Evolutionary conservation across 1,284 basidiomycete genomes (phyloP).

Genomic region (Ustilago tritici): DNA sequence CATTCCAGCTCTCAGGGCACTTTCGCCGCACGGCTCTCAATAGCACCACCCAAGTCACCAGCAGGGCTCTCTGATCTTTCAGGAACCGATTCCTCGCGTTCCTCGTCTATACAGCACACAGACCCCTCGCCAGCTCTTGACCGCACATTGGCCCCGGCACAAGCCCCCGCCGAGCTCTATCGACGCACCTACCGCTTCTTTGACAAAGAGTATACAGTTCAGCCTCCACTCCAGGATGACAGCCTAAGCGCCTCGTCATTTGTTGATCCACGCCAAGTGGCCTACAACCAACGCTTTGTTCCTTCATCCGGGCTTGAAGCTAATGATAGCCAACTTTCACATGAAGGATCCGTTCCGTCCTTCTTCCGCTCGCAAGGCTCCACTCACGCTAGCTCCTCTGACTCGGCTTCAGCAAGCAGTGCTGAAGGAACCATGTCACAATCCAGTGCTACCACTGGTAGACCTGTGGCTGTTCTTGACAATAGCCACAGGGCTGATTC

Average conservation of each 20-base stretch:
- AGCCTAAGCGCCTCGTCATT: background rate
- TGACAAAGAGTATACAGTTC: constrained; percentile 42
- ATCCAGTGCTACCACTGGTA: background rate
- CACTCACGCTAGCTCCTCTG: constrained; percentile 25
- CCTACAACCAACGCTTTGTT: constrained; percentile 6
- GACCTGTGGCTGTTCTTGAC: constrained; percentile 4
- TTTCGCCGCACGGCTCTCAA: constrained; percentile 20
- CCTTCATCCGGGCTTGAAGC: constrained; percentile 13
- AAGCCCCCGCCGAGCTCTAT: constrained; percentile 40
- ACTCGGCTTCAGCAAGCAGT: constrained; percentile 29
- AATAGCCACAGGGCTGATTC: background rate
- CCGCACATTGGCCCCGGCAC: constrained; percentile 3
- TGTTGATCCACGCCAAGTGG: background rate
- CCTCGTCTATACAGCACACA: constrained; percentile 24
- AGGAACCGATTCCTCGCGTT: constrained; percentile 14
- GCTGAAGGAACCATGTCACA: constrained; percentile 10
- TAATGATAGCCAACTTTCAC: constrained; percentile 28
- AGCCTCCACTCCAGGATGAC: background rate
- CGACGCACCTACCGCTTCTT: constrained; percentile 50
- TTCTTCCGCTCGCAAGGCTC: constrained; percentile 37
- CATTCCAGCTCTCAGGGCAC: constrained; percentile 34
- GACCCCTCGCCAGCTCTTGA: background rate
- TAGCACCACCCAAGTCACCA: constrained; percentile 20
- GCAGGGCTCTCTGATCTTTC: constrained; percentile 13
- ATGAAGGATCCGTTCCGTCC: constrained; percentile 31